These are phyloP conservation scores for Aspergillus thermomutatus DNA, from an alignment of 2,329 filamentous ascomycete species.

Conservation along the genomic window DNA sequence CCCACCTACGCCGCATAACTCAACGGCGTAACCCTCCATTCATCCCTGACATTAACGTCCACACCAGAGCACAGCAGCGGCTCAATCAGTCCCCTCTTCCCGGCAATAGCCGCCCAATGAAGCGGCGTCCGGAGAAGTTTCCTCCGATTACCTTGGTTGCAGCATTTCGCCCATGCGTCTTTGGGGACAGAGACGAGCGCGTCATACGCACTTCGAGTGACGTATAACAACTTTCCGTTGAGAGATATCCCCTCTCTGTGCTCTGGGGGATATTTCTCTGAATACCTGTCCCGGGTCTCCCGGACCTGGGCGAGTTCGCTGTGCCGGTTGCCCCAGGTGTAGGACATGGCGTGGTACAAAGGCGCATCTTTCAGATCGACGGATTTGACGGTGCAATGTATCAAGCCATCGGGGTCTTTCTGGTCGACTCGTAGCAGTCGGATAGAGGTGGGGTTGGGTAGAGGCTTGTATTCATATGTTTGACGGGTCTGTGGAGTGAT, in stretches of 20 bases:
- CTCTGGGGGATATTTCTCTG: not conserved
- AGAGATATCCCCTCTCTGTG: not conserved
- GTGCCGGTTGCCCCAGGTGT: constrained; percentile 6
- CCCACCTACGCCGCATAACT: not conserved
- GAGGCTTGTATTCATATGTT: not conserved
- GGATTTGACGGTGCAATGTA: not conserved
- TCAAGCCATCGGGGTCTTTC: not conserved
- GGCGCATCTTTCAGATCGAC: not conserved
- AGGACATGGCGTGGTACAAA: constrained; percentile 2
- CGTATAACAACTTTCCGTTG: not conserved
- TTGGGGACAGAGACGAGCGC: not conserved
- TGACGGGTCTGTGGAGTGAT: too few relatives aligned
- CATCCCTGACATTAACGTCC: constrained; percentile 1
- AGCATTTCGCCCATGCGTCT: not conserved
- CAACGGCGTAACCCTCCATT: not conserved
- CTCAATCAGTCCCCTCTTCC: not conserved
- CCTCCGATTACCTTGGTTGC: not conserved
- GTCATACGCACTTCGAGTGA: constrained; percentile 1
- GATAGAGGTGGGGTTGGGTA: constrained; percentile 1
- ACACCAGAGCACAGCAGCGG: not conserved
- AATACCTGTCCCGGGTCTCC: not conserved
- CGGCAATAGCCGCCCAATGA: not conserved
- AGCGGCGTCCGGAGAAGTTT: constrained; percentile 1
- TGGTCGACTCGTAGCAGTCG: not conserved
- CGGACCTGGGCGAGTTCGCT: not conserved